phyloP scores from a whole-genome alignment of 73 alveolate genomes.

The Tetrahymena borealis region DNA sequence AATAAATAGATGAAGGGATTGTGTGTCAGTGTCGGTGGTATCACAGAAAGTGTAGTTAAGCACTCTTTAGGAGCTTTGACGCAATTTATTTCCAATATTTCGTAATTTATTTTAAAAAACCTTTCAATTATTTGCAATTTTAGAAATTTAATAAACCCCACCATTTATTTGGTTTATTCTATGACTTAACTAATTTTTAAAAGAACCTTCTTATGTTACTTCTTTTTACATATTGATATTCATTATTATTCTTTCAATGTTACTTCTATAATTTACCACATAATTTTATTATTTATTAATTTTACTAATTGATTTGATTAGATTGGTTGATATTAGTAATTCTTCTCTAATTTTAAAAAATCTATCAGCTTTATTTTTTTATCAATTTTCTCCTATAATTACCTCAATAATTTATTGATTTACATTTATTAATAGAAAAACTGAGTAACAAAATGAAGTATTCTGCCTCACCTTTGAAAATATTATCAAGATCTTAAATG shows the following conservation, averaged over 20 bases:
- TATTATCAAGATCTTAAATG: constrained; percentile 4
- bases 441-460: neutral
- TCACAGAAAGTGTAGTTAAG: constrained; percentile 26
- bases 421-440: too few species aligned
- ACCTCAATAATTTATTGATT: too few species aligned
- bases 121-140: neutral
- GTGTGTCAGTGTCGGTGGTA: constrained; percentile 38
- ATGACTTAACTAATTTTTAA: neutral
- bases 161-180: neutral
- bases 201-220: neutral
- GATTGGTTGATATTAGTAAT: too few species aligned
- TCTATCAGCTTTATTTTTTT: too few species aligned
- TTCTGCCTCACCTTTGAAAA: neutral
- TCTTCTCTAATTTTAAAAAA: too few species aligned
- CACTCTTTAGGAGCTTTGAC: constrained; percentile 15
- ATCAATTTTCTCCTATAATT: too few species aligned
- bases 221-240: too few species aligned
- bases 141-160: neutral
- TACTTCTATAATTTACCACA: too few species aligned
- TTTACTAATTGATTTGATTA: too few species aligned
- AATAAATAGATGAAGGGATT: constrained; percentile 5
- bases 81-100: constrained; percentile 3
- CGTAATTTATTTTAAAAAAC: neutral
- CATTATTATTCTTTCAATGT: too few species aligned
- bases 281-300: too few species aligned